phyloP scores from a whole-genome alignment of 2,329 filamentous ascomycete genomes.

The Teratosphaeria zuluensis region DNA sequence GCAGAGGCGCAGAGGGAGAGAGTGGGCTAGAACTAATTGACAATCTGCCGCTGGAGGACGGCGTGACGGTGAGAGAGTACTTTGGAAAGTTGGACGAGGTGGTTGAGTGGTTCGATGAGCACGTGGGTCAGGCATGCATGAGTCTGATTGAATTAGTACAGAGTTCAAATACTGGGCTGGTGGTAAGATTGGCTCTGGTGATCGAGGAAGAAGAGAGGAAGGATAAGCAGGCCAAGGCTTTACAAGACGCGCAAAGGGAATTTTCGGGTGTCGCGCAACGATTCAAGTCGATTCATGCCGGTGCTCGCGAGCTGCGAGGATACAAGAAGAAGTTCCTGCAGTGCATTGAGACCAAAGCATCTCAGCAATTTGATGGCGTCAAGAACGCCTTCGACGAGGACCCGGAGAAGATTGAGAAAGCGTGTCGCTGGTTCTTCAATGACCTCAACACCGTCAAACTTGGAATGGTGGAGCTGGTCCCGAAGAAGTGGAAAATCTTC shows the following conservation, averaged over 20 bases:
- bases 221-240: constrained; percentile 77
- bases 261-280: constrained; percentile 88
- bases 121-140: constrained; percentile 78
- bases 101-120: constrained; percentile 91
- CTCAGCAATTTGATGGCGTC: constrained; percentile 62
- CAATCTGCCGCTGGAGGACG: constrained; percentile 48
- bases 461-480: constrained; percentile 85
- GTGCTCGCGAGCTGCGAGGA: constrained; percentile 80
- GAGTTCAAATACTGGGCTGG: constrained; percentile 75
- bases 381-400: constrained; percentile 73
- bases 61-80: constrained; percentile 74
- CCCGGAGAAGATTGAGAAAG: constrained; percentile 73
- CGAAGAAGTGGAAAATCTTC: constrained; percentile 93
- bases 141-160: constrained; percentile 83
- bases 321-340: constrained; percentile 95
- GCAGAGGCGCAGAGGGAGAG: constrained; percentile 60
- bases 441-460: constrained; percentile 90
- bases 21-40: constrained; percentile 94
- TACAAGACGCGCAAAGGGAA: constrained; percentile 90
- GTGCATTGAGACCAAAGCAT: constrained; percentile 63
- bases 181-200: constrained; percentile 83
- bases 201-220: constrained; percentile 96
- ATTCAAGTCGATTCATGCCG: constrained; percentile 83
- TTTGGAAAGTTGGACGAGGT: constrained; percentile 79
- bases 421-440: constrained; percentile 94